Conservation (phyloP, 2,329 filamentous ascomycete species). For the Pseudogymnoascus pannorum region DNA sequence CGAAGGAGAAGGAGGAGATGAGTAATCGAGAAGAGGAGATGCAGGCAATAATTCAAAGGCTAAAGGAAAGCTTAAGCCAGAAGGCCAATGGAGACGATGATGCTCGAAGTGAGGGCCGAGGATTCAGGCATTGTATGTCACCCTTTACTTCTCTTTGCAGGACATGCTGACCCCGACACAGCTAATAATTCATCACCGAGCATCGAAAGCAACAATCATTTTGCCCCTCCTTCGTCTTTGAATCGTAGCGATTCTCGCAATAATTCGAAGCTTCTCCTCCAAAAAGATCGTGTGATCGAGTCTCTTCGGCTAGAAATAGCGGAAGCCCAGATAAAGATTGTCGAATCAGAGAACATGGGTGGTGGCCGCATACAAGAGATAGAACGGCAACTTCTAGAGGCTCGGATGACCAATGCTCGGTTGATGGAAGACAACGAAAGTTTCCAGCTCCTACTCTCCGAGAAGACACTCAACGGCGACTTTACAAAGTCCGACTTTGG, state of each 20-base stretch:
- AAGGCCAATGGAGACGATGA: slow-evolving; percentile 49
- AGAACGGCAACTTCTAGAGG: slow-evolving; percentile 84
- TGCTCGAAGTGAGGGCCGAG: slow-evolving; percentile 40
- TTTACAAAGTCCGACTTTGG: slow-evolving; percentile 78
- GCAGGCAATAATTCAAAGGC: slow-evolving; percentile 78
- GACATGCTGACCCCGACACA: slow-evolving; percentile 18
- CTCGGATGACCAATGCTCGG: slow-evolving; percentile 89
- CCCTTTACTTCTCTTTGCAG: neutral
- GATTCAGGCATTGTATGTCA: slow-evolving; percentile 51
- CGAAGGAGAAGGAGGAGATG: slow-evolving; percentile 89
- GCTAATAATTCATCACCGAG: slow-evolving; percentile 54
- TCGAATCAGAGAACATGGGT: slow-evolving; percentile 88
- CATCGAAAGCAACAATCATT: slow-evolving; percentile 62
- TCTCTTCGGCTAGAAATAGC: slow-evolving; percentile 85
- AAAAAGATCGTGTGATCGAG: slow-evolving; percentile 96
- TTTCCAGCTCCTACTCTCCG: slow-evolving; percentile 88
- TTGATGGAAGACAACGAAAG: slow-evolving; percentile 98
- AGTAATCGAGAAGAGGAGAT: slow-evolving; percentile 80
- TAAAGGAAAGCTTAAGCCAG: slow-evolving; percentile 84
- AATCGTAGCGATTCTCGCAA: slow-evolving; percentile 84
- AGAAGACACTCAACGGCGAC: slow-evolving; percentile 92
- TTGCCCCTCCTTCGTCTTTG: slow-evolving; percentile 77
- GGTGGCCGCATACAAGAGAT: slow-evolving; percentile 82
- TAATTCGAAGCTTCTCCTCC: slow-evolving; percentile 80
- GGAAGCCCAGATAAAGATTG: slow-evolving; percentile 89